Evolutionary conservation across 805 yeast species (phyloP).

Genomic region (Saturnispora hagleri): DNA sequence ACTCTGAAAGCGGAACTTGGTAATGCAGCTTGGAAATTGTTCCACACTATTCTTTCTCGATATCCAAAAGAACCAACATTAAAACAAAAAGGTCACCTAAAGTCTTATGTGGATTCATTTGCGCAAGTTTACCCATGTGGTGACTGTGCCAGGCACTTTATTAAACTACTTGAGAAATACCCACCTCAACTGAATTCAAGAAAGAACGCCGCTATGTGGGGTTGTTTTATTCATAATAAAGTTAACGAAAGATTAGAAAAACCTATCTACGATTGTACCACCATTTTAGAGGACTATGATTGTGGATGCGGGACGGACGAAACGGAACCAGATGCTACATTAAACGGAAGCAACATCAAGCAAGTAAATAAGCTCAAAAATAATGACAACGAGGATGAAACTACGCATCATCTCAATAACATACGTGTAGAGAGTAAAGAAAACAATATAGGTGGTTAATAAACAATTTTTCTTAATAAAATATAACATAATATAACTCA

Average conservation of each 20-base stretch:
- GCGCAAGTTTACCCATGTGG: constrained; percentile 96
- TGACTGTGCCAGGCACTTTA: constrained; percentile 92
- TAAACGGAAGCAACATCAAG: constrained; percentile 17
- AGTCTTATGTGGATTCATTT: constrained; percentile 59
- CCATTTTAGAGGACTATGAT: constrained; percentile 81
- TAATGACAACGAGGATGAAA: constrained; percentile 19
- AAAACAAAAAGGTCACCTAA: constrained; percentile 54
- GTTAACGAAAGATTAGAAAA: constrained; percentile 70
- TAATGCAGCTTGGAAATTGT: constrained; percentile 81
- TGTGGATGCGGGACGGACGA: constrained; percentile 91
- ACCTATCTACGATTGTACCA: constrained; percentile 72
- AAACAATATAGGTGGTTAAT: constrained; percentile 17
- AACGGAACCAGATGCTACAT: constrained; percentile 33
- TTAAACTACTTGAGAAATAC: constrained; percentile 49
- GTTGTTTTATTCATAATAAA: constrained; percentile 83
- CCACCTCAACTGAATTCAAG: constrained; percentile 83
- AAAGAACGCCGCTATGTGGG: constrained; percentile 87
- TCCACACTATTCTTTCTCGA: constrained; percentile 87
- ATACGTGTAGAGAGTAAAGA: constrained; percentile 41
- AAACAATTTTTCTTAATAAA: not conserved
- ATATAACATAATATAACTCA: not conserved
- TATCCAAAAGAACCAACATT: constrained; percentile 76
- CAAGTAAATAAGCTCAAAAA: not conserved
- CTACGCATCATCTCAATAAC: constrained; percentile 33
- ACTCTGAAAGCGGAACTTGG: constrained; percentile 66